Base-by-base conservation (phyloP, 176 grass and related monocot species). In the Aegilops speltoides region DNA sequence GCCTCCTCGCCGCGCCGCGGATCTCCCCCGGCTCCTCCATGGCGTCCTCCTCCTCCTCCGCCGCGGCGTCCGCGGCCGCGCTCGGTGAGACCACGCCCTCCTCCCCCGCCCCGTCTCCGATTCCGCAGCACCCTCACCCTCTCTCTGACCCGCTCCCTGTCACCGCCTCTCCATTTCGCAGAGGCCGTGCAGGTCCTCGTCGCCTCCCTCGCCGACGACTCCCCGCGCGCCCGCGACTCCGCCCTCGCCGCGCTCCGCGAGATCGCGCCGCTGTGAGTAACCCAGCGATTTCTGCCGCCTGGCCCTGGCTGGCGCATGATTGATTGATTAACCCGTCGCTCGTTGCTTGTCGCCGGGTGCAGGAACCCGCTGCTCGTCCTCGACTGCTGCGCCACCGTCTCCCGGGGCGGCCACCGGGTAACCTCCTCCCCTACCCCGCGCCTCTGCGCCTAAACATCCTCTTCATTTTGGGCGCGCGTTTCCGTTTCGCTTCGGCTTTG, bases 181-280 rank as follows among this genome's bases (percentile, higher is more conserved):
- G 96, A 98, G 88, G 93, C 96, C 73, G 96, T 98, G 69, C 93
- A 95, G 86, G 90, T 98, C 60, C 92, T 98, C 82, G 93, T 98
- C 73, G 74, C 90, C 76, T 95, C 96, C 48, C 90, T 98, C 88
- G 93, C 88, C 40, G 96, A 98, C 29, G 96, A 96, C 40, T 94
- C 91, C 7, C 80, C 87, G 1, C 60, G 87, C 65, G 96, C 90
- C 78, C 86, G 93, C 12, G 92, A 94, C 82, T 89, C 96, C 57
- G 95, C 96, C 50, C 85, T 98, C 73, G 84, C 84, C 4, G 90
- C 96, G 20, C 90, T 96, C 10, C 91, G 88, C 86, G 92, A 96
- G 79, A 94, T 98, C 63, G 91, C 93, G 19, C 91, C 96, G n/a
- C 69, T 98, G 96, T 95, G 88, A 93, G 43, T 45, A 4, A 4